Base-by-base conservation (phyloP, 1,139 yeast genomes). In the Blastobotrys petasosporus region DNA sequence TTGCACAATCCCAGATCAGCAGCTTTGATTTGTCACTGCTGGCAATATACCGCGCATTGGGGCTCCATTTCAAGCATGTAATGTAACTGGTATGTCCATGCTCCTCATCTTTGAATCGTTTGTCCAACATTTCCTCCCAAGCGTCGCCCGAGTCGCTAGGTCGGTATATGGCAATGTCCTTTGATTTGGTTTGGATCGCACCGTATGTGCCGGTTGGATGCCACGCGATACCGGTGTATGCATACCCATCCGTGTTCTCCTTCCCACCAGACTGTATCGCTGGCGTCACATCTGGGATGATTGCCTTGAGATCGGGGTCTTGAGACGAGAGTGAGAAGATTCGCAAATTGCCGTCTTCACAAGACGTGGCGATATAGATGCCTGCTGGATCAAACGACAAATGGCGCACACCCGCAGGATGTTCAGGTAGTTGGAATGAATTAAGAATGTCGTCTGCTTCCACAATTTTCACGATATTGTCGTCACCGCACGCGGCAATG, bases 401-500 rank as follows among this genome's bases (percentile, higher is more conserved):
- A 44, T 77, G 77, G 34, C 77, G 73, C 32, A 82, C 68, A 3
- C 65, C 59, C 8, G 50, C 62, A 76, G 84, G 53, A 79, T 86
- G 4, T 73, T 35, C 49, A 34, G 42, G 42, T 32, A 17, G 37
- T 31, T 64, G 67, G 23, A 65, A 58, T 2, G 66, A 60, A 10
- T 59, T 56, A 2, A 64, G 59, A 23, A 68, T 67, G 36, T 72
- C 71, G n/a, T 65, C 66, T 13, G 76, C 57, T 51, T 78, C 81
- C 2, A 85, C 67, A 1, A 86, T 58, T 8, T 73, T 70, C 46
- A 85, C 69, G 51, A 79, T 77, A 44, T 76, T 74, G 51, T 85
- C 94, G 57, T 86, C 94, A 45, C 95, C 94, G 28, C 87, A 92
- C 46, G 81, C 74, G 1, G 85, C 77, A 2, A 79, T 68, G 66